phyloP scores from a whole-genome alignment of 345 rosid genomes.

The Kandelia obovata region DNA sequence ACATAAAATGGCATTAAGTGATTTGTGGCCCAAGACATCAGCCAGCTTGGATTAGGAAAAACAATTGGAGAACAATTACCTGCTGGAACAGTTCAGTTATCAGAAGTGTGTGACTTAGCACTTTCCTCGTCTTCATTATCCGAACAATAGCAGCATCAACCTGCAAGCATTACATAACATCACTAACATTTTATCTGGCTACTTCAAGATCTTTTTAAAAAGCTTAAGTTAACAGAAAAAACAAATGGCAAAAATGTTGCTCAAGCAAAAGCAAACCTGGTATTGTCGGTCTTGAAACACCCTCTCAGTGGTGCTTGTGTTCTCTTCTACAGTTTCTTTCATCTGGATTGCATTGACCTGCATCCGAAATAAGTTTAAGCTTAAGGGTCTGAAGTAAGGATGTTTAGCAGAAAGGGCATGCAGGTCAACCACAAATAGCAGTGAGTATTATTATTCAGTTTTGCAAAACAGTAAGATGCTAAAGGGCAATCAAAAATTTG shows the following conservation, averaged over 20 bases:
- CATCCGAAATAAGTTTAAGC: slow-evolving; percentile 18
- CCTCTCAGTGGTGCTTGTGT: slow-evolving; percentile 93
- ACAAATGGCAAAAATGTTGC: neutral
- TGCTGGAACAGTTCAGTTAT: slow-evolving; percentile 99
- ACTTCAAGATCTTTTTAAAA: slow-evolving; percentile 1
- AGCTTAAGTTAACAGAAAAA: neutral
- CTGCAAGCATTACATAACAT: slow-evolving; percentile 29
- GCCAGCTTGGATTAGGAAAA: neutral
- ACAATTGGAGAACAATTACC: slow-evolving; percentile 36
- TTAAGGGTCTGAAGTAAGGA: neutral
- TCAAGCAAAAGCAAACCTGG: slow-evolving; percentile 52
- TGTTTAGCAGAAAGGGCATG: neutral
- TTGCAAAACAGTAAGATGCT: too few species aligned
- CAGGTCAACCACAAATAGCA: neutral
- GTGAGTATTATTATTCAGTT: neutral
- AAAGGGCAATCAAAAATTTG: neutral
- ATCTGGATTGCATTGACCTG: slow-evolving; percentile 99
- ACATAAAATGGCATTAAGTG: too few species aligned
- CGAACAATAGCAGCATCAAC: slow-evolving; percentile 99
- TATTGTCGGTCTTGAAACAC: slow-evolving; percentile 98
- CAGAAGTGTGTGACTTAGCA: slow-evolving; percentile 92
- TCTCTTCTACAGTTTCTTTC: slow-evolving; percentile 99
- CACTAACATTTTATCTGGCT: neutral
- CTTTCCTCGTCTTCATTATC: slow-evolving; percentile 97
- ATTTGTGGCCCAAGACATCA: neutral